Percentiles rank a stretch among this genome's conserved stretches.
Conservation (phyloP, 106 monocot genomes). For the Phalaenopsis equestris region DNA sequence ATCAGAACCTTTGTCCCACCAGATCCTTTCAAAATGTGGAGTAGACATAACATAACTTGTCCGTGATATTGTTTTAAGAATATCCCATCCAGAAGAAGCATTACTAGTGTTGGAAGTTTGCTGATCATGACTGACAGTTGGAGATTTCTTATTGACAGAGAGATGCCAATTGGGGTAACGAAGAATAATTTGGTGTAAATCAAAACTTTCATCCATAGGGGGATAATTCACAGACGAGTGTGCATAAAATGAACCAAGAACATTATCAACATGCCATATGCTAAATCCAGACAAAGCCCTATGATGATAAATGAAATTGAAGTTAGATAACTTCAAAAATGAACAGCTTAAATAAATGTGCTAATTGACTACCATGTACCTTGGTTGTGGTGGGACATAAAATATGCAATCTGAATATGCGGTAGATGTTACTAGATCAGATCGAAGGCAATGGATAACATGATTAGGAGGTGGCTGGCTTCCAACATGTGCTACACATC, state of each 20-base stretch:
- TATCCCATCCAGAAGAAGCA: slow-evolving; percentile 67
- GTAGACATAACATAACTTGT: slow-evolving; percentile 56
- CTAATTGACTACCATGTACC: slow-evolving; percentile 22
- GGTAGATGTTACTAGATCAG: slow-evolving; percentile 80
- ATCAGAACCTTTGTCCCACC: slow-evolving; percentile 93
- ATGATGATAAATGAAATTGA: background rate
- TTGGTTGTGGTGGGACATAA: slow-evolving; percentile 37
- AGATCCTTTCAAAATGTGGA: slow-evolving; percentile 96
- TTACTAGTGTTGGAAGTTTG: slow-evolving; percentile 15
- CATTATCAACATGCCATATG: slow-evolving; percentile 87
- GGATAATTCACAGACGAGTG: slow-evolving; percentile 56
- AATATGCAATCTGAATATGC: slow-evolving; percentile 69
- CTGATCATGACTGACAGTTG: slow-evolving; percentile 14
- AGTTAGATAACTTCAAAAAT: background rate
- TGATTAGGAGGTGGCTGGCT: slow-evolving; percentile 72
- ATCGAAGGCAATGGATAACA: slow-evolving; percentile 79
- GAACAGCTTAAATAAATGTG: background rate
- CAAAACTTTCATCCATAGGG: slow-evolving; percentile 25
- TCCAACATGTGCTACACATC: slow-evolving; percentile 79
- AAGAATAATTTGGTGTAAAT: slow-evolving; percentile 80
- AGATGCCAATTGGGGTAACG: slow-evolving; percentile 30
- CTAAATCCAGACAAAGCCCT: slow-evolving; percentile 64
- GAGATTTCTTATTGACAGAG: slow-evolving; percentile 15
- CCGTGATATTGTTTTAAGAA: slow-evolving; percentile 61
- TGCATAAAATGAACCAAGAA: slow-evolving; percentile 65